Evolutionary conservation across 176 grass and related monocot genomes (phyloP).

Genomic region (Dactylis glomerata): DNA sequence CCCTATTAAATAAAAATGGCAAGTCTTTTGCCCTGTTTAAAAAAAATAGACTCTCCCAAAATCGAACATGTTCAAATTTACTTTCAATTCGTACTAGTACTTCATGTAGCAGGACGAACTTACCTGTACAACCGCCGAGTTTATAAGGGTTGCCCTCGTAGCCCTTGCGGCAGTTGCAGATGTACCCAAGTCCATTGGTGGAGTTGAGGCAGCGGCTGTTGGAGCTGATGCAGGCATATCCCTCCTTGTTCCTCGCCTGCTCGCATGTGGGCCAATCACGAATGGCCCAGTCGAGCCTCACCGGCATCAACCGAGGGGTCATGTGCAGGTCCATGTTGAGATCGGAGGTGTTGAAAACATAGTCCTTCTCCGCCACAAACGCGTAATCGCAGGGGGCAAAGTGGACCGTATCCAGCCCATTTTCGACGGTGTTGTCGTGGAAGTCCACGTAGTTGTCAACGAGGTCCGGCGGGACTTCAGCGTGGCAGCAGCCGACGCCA

Average conservation of each 20-base stretch:
- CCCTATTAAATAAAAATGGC: no score
- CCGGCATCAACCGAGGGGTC: neutral
- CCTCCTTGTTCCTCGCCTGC: neutral
- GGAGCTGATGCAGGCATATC: constrained; percentile 2
- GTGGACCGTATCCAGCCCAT: neutral
- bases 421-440: neutral
- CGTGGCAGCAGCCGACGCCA: constrained; percentile 5
- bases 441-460: neutral
- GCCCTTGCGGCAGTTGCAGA: constrained; percentile 10
- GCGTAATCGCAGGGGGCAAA: neutral
- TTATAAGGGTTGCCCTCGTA: constrained; percentile 20
- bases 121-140: neutral
- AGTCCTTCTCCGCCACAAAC: neutral
- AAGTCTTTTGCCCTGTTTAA: no score
- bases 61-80: no score
- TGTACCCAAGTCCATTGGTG: constrained; percentile 1
- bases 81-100: no score
- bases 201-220: neutral
- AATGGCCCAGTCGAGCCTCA: constrained; percentile 24
- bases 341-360: neutral
- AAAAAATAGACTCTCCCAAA: no score
- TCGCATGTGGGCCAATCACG: neutral
- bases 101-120: no score
- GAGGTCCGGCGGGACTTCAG: neutral
- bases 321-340: neutral